Base-by-base conservation (phyloP, 768 basidiomycete genomes). In the Leucogyrophana mollusca region DNA sequence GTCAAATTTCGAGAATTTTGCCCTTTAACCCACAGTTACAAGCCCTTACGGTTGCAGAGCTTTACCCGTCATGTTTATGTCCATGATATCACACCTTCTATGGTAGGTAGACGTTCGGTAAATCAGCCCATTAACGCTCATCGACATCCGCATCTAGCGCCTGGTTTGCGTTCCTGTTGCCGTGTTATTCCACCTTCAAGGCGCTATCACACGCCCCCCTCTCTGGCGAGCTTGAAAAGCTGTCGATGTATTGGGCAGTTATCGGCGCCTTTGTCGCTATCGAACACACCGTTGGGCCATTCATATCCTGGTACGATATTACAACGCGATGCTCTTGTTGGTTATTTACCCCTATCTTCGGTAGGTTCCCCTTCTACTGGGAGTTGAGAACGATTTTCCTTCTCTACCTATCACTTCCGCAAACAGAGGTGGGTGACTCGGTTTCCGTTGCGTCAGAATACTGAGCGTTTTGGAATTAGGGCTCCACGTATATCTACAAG, bases 301-400 rank as follows among this genome's bases (percentile, higher is more conserved):
- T 86, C 45, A 63, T 88, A 41, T 78, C 76, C 66, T 88, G 86
- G 87, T 79, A 60, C 45, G 78, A 62, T 18, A 46, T 27, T 7
- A 22, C 25, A 20, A 38, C 23, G 14, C 35, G 37, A 16, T 21
- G 16, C 48, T 44, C 45, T 46, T 51, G 33, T 45, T 43, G 36
- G 51, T 44, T 46, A 39, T 52, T 58, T 25, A 62, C 45, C 44
- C 34, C 47, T 16, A 33, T n/a, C 5, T 43, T 32, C 18, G 40
- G 38, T 55, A 86, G 86, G 86, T 56, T 88, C 34, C 86, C 87
- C 6, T 85, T 89, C 59, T 88, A 87, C 58, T 86, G 80, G 80
- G 87, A 88, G 56, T 36, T 78, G 43, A 81, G 86, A 55, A 85
- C 82, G n/a, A 18, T 80, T 3, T 80, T 87, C 59, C 59, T 88